Conservation (phyloP, 306 rosid genomes). For the Trifolium subterraneum region DNA sequence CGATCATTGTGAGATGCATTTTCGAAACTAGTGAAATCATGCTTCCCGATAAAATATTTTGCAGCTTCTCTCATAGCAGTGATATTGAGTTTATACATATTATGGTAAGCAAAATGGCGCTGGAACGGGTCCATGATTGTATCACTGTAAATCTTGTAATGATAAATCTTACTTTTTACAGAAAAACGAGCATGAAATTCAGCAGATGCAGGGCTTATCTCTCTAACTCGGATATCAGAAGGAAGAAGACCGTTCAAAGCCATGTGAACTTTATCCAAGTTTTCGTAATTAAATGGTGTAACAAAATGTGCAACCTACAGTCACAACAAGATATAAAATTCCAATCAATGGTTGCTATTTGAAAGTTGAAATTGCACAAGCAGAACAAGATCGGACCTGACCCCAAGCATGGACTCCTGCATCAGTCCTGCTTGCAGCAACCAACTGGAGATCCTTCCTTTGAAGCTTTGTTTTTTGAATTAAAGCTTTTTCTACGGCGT, state of each 20-base stretch:
- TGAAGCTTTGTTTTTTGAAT: slow-evolving; percentile 72
- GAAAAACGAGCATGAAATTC: slow-evolving; percentile 96
- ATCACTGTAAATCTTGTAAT: slow-evolving; percentile 87
- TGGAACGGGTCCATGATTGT: slow-evolving; percentile 86
- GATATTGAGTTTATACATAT: slow-evolving; percentile 72
- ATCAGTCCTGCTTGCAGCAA: slow-evolving; percentile 94
- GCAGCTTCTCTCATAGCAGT: slow-evolving; percentile 84
- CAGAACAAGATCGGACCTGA: slow-evolving; percentile 71
- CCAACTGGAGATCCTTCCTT: slow-evolving; percentile 75
- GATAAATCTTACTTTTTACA: slow-evolving; percentile 80
- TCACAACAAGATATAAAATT: slow-evolving; percentile 39
- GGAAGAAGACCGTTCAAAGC: slow-evolving; percentile 93
- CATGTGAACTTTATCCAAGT: slow-evolving; percentile 65
- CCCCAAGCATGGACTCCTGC: slow-evolving; percentile 95
- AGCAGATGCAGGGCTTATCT: slow-evolving; percentile 77
- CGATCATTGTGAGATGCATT: slow-evolving; percentile 76
- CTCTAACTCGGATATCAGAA: slow-evolving; percentile 80
- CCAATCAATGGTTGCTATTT: background rate
- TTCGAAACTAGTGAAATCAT: slow-evolving; percentile 90
- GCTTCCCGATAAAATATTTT: slow-evolving; percentile 70
- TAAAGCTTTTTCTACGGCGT: slow-evolving; percentile 72
- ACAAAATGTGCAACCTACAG: slow-evolving; percentile 92
- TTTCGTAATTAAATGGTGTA: slow-evolving; percentile 82
- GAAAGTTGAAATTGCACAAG: slow-evolving; percentile 25
- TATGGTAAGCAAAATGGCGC: slow-evolving; percentile 74